Evolutionary conservation across 495 filamentous ascomycete genomes (phyloP).

Genomic region (Glarea lozoyensis): DNA sequence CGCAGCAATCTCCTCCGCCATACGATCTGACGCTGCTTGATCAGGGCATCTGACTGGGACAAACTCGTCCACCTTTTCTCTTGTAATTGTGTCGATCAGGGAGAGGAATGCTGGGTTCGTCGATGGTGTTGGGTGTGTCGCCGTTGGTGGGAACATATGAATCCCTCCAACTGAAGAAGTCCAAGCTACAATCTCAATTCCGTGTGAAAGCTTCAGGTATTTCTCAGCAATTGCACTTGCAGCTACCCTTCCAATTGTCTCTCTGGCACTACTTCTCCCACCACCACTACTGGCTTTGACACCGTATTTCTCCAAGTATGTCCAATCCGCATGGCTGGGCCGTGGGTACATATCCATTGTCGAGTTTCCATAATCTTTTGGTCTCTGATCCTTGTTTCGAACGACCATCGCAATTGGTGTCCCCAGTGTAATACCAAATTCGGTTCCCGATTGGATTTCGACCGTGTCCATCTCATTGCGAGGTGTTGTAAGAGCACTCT

Average conservation of each 20-base stretch:
- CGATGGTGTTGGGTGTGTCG: conserved; percentile 59
- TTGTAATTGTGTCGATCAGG: conserved; percentile 64
- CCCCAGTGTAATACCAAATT: conserved; percentile 85
- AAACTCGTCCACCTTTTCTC: conserved; percentile 72
- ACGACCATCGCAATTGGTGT: conserved; percentile 88
- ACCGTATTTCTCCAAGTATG: conserved; percentile 95
- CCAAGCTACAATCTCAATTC: conserved; percentile 86
- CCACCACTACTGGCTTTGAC: conserved; percentile 90
- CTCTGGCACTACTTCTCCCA: conserved; percentile 82
- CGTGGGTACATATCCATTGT: conserved; percentile 91
- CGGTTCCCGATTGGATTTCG: conserved; percentile 88
- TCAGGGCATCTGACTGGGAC: conserved; percentile 83
- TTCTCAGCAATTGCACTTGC: conserved; percentile 96
- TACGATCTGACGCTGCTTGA: conserved; percentile 49
- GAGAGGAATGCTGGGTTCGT: conserved; percentile 81
- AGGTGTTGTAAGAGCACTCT: conserved; percentile 84
- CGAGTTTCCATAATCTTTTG: conserved; percentile 83
- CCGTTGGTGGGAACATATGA: conserved; percentile 75
- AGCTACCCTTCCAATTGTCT: conserved; percentile 90
- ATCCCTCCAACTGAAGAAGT: conserved; percentile 77
- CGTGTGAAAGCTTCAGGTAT: conserved; percentile 71
- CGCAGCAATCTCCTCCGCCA: conserved; percentile 72
- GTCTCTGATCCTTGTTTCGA: conserved; percentile 85
- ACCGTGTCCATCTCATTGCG: conserved; percentile 89
- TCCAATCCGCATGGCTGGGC: conserved; percentile 93